Evolutionary conservation across 2,329 filamentous ascomycete species (phyloP).

Genomic region (Chrysoporthe puriensis): DNA sequence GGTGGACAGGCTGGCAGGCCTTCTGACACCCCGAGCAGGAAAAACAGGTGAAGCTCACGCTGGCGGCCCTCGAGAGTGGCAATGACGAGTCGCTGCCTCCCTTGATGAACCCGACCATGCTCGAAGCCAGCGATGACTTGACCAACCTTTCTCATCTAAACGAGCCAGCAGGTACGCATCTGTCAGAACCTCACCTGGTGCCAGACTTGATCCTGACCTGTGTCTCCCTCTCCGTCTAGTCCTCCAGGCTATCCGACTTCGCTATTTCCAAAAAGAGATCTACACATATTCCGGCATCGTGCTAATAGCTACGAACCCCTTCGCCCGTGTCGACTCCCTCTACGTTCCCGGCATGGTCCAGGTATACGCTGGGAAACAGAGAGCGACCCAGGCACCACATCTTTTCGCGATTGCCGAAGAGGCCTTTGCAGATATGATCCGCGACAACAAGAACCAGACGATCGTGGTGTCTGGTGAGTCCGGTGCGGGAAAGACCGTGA

Average conservation of each 20-base stretch:
- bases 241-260: conserved; percentile 93
- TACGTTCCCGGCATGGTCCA: conserved; percentile 99
- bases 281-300: conserved; percentile 99
- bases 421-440: conserved; percentile 97
- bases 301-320: conserved; percentile 96
- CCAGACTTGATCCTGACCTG: conserved; percentile 30
- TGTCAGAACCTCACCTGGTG: neutral
- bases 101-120: conserved; percentile 96
- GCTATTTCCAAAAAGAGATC: conserved; percentile 98
- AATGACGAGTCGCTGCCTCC: conserved; percentile 82
- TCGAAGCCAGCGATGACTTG: conserved; percentile 97
- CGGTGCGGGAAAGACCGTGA: conserved; percentile 97
- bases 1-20: neutral
- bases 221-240: conserved; percentile 57
- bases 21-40: conserved; percentile 53
- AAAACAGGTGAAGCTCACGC: conserved; percentile 77
- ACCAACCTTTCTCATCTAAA: conserved; percentile 98
- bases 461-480: conserved; percentile 99
- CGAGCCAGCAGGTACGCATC: conserved; percentile 83
- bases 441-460: conserved; percentile 94
- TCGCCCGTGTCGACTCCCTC: conserved; percentile 94
- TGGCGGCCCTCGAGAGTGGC: conserved; percentile 75
- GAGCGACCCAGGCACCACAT: conserved; percentile 95
- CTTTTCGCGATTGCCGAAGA: conserved; percentile 98
- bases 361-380: conserved; percentile 95